Evolutionary conservation across 208 protist genomes (phyloP), one percentile per base, ranked within the genome.

Genomic region (Leishmania guyanensis): DNA sequence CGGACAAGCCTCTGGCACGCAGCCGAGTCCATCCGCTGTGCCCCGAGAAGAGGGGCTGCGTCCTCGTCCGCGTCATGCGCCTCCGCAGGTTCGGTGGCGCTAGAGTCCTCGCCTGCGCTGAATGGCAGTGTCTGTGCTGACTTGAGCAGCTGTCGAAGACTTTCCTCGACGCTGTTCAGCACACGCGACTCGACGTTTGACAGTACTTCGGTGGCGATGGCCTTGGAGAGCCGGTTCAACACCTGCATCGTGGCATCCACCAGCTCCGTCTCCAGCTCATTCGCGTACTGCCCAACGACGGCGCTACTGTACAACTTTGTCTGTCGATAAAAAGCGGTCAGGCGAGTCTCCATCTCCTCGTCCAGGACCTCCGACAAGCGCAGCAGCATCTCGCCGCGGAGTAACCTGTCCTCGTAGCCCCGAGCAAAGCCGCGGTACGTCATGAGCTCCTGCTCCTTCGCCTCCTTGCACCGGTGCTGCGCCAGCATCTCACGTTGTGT

Each of bases 401-500:
- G 70, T 66, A 97, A 84, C 4, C 88, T 84, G 43, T 90, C 89
- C 51, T 90, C 84, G 75, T 91, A 91, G 26, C 83, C 84, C 46
- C 75, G 87, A 39, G 93, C 81, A 14, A 91, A 89, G 5, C 54
- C 62, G 16, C 69, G 72, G 81, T 98, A 98, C 10, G 71, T 77
- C 8, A 77, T 56, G 36, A 93, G 81, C 68, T 90, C 85, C 78
- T 85, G 73, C 43, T 93, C 85, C 66, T 88, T 92, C 65, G 95
- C 90, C 76, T 99, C 96, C 65, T 93, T 93, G 90, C 98, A 99
- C 46, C 98, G 91, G 81, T 97, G 98, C 69, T 92, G 90, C 60
- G 98, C 98, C 17, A 99, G 85, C 97, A 99, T 98, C 78, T 99
- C 97, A 71, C 97, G 95, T 85, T 99, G 97, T 12, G 96, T 96